Base-by-base conservation (phyloP, 2,329 filamentous ascomycete genomes). In the Pyricularia sp. region DNA sequence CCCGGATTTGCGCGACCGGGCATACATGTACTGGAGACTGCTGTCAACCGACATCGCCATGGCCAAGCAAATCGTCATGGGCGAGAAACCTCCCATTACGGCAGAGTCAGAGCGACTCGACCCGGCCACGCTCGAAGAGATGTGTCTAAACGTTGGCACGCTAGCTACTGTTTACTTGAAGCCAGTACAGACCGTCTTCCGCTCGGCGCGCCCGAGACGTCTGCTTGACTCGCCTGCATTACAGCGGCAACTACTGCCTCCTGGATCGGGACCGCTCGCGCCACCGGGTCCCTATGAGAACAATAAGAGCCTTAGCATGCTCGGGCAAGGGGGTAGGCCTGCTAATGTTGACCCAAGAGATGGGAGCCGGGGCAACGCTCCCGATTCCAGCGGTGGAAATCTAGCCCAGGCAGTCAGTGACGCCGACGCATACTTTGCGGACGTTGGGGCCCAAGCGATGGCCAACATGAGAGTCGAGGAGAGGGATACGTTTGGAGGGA, bases 21-120 rank as follows among this genome's bases (percentile, higher is more conserved):
- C 95, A 0, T 99, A 97, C 82, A 98, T 99, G 94, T 99, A 99
- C 83, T 99, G 95, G 95, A 92, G 95, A 4, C 85, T 99, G 17
- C 85, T 99, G 1, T 97, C 93, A 1, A 96, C 93, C 0, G 94
- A 97, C 77, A 94, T 97, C 73, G 89, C 90, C 66, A 88, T 91
- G 0, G 95, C 95, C 1, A 95, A 92, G 77, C 84, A 89, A 71
- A 88, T 99, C 67, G 94, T 99, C 72, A 98, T 99, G 94, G 94
- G 95, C 70, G 92, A 97, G 73, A 99, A 99, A 78, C 95, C 95
- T 7, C 87, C 94, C 9, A 98, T 99, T 78, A 97, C 94, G 1
- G 94, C 95, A 42, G 95, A 99, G 79, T 94, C 92, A 31, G 95
- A 99, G 80, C 94, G 94, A 73, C 86, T 99, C 2, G 95, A 99